phyloP scores from a whole-genome alignment of 176 grass and related monocot species.

The sorghum (Sorghum bicolor) region DNA sequence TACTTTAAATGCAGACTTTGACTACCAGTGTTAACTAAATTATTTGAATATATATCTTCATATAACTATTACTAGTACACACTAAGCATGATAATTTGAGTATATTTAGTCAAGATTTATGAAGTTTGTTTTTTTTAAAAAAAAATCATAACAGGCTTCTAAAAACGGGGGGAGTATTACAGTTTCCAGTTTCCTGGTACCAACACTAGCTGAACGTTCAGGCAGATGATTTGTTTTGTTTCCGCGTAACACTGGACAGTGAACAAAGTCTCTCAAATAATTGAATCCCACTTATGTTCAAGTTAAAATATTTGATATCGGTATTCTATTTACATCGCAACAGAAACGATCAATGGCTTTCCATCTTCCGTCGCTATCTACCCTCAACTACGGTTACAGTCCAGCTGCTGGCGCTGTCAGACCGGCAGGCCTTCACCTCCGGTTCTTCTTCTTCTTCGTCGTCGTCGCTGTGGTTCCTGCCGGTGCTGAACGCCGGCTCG shows the following conservation, averaged over 20 bases:
- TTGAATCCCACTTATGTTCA: not conserved
- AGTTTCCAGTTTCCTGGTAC: not conserved
- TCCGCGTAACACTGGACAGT: not conserved
- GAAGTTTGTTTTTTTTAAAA: not conserved
- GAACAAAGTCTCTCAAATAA: not conserved
- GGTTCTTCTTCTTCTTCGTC: not conserved
- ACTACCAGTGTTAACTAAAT: too few species aligned
- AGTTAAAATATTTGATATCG: not conserved
- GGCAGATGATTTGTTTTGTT: too few species aligned
- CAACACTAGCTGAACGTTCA: not conserved
- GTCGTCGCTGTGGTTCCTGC: not conserved
- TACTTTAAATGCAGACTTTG: not conserved
- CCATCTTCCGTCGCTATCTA: not conserved
- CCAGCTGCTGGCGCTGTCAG: conserved; percentile 35
- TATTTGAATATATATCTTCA: too few species aligned
- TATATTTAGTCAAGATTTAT: not conserved
- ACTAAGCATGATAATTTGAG: not conserved
- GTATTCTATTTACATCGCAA: not conserved
- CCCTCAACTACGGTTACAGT: conserved; percentile 46
- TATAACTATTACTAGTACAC: too few species aligned
- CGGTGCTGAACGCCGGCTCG: conserved; percentile 50
- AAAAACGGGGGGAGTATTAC: not conserved
- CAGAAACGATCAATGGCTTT: not conserved
- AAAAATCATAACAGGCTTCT: not conserved
- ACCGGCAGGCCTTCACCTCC: conserved; percentile 22